A percentile compares a stretch with the other conserved stretches of the same genome.
phyloP scores from a whole-genome alignment of 371 early-diverging fungal species.

The Catenaria anguillulae region DNA sequence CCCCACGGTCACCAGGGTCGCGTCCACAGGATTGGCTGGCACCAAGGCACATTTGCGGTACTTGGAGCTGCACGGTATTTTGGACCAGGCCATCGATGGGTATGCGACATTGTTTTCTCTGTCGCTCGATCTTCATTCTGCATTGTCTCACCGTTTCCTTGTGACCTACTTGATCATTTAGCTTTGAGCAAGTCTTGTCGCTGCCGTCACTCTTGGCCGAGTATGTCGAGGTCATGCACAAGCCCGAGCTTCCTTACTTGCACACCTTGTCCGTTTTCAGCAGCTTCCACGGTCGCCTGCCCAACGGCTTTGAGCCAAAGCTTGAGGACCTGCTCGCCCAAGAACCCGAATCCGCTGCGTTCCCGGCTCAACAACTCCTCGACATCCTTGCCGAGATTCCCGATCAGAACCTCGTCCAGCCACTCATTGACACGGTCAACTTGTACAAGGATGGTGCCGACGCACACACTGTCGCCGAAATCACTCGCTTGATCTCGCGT shows the following conservation, averaged over 20 bases:
- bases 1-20: slow-evolving; percentile 61
- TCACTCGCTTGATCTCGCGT: slow-evolving; percentile 57
- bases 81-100: slow-evolving; percentile 71
- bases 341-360: slow-evolving; percentile 25
- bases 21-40: slow-evolving; percentile 21
- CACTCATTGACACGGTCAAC: slow-evolving; percentile 47
- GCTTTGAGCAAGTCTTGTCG: slow-evolving; percentile 68
- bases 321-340: slow-evolving; percentile 13
- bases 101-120: slow-evolving; percentile 64
- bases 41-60: slow-evolving; percentile 49
- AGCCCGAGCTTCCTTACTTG: slow-evolving; percentile 66
- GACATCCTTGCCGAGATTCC: slow-evolving; percentile 46
- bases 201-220: slow-evolving; percentile 50
- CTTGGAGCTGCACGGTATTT: slow-evolving; percentile 36
- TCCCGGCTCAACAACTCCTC: slow-evolving; percentile 60
- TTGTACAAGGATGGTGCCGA: slow-evolving; percentile 60
- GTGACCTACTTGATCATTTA: no score
- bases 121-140: no score
- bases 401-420: slow-evolving; percentile 42
- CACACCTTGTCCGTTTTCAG: not conserved
- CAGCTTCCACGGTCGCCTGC: not conserved
- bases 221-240: slow-evolving; percentile 53
- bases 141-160: no score
- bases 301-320: not conserved
- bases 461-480: slow-evolving; percentile 52